Evolutionary conservation across 2,329 filamentous ascomycete species (phyloP).

Genomic region (Botrytis elliptica): DNA sequence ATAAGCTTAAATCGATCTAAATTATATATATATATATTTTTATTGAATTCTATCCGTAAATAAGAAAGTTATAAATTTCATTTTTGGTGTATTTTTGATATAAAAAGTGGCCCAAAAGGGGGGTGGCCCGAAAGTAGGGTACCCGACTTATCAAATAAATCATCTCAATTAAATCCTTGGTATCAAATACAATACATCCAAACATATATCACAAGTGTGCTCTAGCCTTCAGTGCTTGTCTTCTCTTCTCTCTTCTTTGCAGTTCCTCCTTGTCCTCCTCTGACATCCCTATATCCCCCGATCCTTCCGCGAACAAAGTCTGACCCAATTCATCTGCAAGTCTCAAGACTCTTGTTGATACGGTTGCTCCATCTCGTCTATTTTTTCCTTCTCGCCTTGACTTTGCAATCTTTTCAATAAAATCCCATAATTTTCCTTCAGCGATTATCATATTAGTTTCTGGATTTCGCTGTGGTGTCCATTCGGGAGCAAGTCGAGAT

Average conservation of each 20-base stretch:
- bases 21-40: too few species aligned
- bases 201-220: constrained; percentile 47
- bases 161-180: constrained; percentile 11
- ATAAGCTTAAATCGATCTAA: too few species aligned
- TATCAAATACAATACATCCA: constrained; percentile 21
- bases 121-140: too few species aligned
- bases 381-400: constrained; percentile 92
- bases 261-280: constrained; percentile 51
- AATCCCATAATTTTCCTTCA: constrained; percentile 82
- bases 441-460: constrained; percentile 61
- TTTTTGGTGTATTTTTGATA: too few species aligned
- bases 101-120: too few species aligned
- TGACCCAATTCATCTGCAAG: constrained; percentile 73
- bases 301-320: constrained; percentile 62
- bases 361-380: constrained; percentile 85
- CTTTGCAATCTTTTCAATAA: constrained; percentile 82
- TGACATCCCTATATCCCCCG: constrained; percentile 42
- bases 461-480: constrained; percentile 67
- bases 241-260: constrained; percentile 49
- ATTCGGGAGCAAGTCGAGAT: constrained; percentile 70
- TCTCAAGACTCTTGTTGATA: constrained; percentile 74
- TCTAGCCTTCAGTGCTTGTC: constrained; percentile 49
- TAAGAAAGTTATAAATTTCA: too few species aligned
- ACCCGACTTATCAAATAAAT: not conserved
- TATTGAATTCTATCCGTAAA: too few species aligned